Base-by-base conservation (phyloP, 768 basidiomycete species). In the Coprinopsis strossmayeri region DNA sequence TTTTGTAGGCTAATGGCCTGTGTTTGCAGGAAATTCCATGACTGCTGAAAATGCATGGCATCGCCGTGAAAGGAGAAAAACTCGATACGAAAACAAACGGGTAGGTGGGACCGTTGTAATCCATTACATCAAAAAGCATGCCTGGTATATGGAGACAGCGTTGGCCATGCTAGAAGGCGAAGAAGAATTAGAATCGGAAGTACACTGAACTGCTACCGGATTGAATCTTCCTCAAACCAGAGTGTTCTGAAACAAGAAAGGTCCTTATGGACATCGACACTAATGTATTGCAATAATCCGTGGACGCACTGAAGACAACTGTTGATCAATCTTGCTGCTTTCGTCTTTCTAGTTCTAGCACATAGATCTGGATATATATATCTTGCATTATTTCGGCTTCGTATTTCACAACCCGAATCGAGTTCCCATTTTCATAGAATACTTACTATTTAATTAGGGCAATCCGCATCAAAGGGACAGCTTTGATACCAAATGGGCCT, bases 141-240 rank as follows among this genome's bases (percentile, higher is more conserved):
- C 89, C 69, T 99, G 95, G 95, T 97, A 88, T 68, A 65, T 93
- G 56, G 95, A 99, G 69, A 90, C 94, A 3, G 90, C 91, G 10
- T 68, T 92, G 10, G 92, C 91, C 15, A 70, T 99, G 21, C 71
- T 97, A 24, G 90, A 87, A 46, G 79, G 82, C n/a, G 79, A 83
- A 25, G 84, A 91, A 51, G 81, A 85, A 55, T 59, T 62, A 20
- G 77, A 78, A 54, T 68, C n/a, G 20, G 43, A 45, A 26, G 17
- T 10, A 9, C 23, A 23, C 37, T 32, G 30, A 25, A n/a, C n/a
- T n/a, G n/a, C n/a, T n/a, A n/a, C n/a, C n/a, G n/a, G n/a, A n/a
- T n/a, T n/a, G n/a, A n/a, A n/a, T n/a, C n/a, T n/a, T n/a, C n/a
- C n/a, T n/a, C n/a, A n/a, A n/a, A n/a, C n/a, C n/a, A n/a, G n/a